Percentiles rank a stretch among this genome's conserved stretches.
Evolutionary conservation across 1,139 yeast genomes (phyloP).

Genomic region (Yamadazyma dushanensis): DNA sequence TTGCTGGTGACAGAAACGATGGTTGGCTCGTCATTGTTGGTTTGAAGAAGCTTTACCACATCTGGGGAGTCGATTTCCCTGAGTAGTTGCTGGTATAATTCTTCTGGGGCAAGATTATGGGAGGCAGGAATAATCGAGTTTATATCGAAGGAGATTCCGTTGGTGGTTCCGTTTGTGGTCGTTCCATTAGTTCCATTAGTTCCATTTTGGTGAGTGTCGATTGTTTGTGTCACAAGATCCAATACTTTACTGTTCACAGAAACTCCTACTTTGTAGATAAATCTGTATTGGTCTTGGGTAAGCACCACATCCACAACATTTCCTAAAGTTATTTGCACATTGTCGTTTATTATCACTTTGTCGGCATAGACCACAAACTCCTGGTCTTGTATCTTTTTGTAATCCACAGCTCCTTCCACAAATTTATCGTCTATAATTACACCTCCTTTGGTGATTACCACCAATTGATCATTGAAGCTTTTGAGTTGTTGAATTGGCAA

Average conservation of each 20-base stretch:
- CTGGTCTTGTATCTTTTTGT: slow-evolving; percentile 1
- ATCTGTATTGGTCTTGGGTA: slow-evolving; percentile 5
- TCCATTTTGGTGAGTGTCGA: slow-evolving; percentile 2
- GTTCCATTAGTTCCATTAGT: background rate
- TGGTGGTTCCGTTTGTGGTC: background rate
- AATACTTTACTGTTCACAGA: slow-evolving; percentile 6
- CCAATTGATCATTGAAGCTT: slow-evolving; percentile 5
- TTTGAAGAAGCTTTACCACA: slow-evolving; percentile 23
- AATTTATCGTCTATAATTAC: slow-evolving; percentile 8
- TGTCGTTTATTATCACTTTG: slow-evolving; percentile 4
- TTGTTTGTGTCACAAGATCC: slow-evolving; percentile 7
- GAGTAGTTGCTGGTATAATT: slow-evolving; percentile 5
- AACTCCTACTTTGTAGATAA: slow-evolving; percentile 12
- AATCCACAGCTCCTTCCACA: slow-evolving; percentile 1
- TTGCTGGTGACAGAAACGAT: slow-evolving; percentile 36
- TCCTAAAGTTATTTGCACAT: slow-evolving; percentile 3
- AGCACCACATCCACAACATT: slow-evolving; percentile 9
- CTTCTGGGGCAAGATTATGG: slow-evolving; percentile 8
- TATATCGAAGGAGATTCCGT: slow-evolving; percentile 1
- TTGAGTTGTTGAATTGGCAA: slow-evolving; percentile 6
- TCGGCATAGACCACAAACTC: slow-evolving; percentile 5
- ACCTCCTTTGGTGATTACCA: slow-evolving; percentile 9
- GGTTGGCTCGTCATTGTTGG: slow-evolving; percentile 31
- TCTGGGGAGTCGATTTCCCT: slow-evolving; percentile 8
- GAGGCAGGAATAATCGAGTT: slow-evolving; percentile 7